Evolutionary conservation across 164 flowering plant species (phyloP).

Genomic region (Warburgia ugandensis): DNA sequence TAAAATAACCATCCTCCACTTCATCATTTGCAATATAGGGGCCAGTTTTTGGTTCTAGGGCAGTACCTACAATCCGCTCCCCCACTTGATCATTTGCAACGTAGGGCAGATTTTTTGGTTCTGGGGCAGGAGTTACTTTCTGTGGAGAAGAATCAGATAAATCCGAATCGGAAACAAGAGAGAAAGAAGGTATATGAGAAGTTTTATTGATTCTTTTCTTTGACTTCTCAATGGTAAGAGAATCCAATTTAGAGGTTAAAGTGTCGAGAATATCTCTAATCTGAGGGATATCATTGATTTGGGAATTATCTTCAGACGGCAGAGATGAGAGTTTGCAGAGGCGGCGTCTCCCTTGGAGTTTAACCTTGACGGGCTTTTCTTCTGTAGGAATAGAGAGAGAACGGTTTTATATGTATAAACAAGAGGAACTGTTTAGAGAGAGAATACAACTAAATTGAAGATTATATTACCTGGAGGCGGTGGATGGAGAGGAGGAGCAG

Average conservation of each 20-base stretch:
- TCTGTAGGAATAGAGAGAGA: slow-evolving; percentile 2
- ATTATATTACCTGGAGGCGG: not conserved
- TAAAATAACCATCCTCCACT: too few species aligned
- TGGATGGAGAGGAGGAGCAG: slow-evolving; percentile 1
- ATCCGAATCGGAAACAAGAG: not conserved
- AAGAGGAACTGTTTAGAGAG: not conserved
- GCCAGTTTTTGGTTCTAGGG: not conserved
- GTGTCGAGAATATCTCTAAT: too few species aligned
- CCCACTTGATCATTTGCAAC: slow-evolving; percentile 1
- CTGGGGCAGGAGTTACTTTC: slow-evolving; percentile 33
- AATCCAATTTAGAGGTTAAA: too few species aligned
- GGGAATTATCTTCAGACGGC: slow-evolving; percentile 2
- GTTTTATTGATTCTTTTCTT: slow-evolving; percentile 8
- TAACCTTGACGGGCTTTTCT: slow-evolving; percentile 28
- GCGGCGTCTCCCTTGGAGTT: slow-evolving; percentile 43
- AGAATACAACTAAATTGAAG: not conserved
- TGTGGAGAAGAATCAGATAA: too few species aligned
- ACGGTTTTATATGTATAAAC: not conserved
- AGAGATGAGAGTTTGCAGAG: slow-evolving; percentile 35
- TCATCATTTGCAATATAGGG: slow-evolving; percentile 19
- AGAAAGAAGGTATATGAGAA: slow-evolving; percentile 8
- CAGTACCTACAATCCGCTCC: too few species aligned
- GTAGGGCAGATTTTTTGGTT: slow-evolving; percentile 34
- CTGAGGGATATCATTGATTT: too few species aligned
- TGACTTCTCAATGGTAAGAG: not conserved